Conservation (phyloP, 768 basidiomycete species). For the Boletus pseudo-olivaceus region DNA sequence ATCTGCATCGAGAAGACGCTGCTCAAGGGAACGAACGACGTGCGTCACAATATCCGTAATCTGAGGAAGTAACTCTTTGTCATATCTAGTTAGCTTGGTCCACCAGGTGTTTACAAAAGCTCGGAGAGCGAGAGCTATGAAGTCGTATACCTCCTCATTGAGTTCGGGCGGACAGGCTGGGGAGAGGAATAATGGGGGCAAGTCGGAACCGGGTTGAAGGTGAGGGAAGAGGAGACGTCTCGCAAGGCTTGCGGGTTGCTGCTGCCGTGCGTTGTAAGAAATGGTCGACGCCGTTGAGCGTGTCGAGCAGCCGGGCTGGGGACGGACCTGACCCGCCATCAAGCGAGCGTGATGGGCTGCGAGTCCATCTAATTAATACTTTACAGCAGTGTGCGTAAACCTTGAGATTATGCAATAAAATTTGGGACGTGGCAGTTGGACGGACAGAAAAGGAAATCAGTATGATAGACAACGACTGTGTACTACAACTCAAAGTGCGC, state of each 20-base stretch:
- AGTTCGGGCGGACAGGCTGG: constrained; percentile 50
- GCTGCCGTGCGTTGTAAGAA: constrained; percentile 18
- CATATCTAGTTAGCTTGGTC: constrained; percentile 77
- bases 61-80: constrained; percentile 77
- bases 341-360: neutral
- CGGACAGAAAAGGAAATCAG: no score
- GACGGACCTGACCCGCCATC: neutral
- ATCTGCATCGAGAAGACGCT: constrained; percentile 51
- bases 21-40: constrained; percentile 59
- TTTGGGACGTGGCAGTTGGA: neutral
- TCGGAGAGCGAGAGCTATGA: constrained; percentile 74
- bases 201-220: constrained; percentile 38
- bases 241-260: constrained; percentile 39
- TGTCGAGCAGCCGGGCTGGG: constrained; percentile 11
- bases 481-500: no score
- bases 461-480: no score
- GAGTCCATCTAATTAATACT: no score
- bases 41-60: constrained; percentile 56
- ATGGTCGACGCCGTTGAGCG: constrained; percentile 24
- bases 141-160: constrained; percentile 57
- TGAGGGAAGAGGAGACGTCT: constrained; percentile 65
- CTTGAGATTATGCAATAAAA: neutral
- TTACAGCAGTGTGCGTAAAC: neutral
- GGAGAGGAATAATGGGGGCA: constrained; percentile 53
- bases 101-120: constrained; percentile 85